phyloP scores from a whole-genome alignment of 345 rosid genomes.

The Lenwebbia sp. region DNA sequence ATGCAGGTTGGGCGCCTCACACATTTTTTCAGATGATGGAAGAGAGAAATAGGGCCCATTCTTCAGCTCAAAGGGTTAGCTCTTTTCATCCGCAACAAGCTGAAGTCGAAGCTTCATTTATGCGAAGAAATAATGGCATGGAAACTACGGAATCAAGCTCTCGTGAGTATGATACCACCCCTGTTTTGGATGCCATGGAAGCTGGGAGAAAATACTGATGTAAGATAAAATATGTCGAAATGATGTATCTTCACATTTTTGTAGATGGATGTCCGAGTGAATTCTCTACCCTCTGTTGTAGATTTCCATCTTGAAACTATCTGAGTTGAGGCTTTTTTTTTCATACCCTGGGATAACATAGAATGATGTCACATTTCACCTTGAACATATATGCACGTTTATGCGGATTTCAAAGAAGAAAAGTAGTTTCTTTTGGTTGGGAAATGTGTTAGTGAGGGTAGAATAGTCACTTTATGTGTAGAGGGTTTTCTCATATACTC shows the following conservation, averaged over 20 bases:
- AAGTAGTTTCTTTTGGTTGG: too few relatives aligned
- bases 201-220: background rate
- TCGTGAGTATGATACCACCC: background rate
- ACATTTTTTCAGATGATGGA: conserved; percentile 32
- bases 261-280: background rate
- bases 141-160: background rate
- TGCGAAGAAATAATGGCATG: background rate
- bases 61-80: conserved; percentile 2
- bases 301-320: background rate
- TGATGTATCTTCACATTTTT: background rate
- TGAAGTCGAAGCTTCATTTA: background rate
- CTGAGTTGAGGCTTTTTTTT: background rate
- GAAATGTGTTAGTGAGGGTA: too few relatives aligned
- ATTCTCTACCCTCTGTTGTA: background rate
- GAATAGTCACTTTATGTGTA: too few relatives aligned
- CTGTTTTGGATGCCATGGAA: background rate
- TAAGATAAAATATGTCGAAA: background rate
- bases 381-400: background rate
- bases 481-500: too few relatives aligned
- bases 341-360: background rate
- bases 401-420: too few relatives aligned
- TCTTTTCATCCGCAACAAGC: background rate
- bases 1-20: conserved; percentile 54
- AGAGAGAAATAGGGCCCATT: conserved; percentile 8
- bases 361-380: background rate